These are phyloP conservation scores for Nothophoma quercina DNA, from an alignment of 2,329 filamentous ascomycete species.

Conservation along the genomic window DNA sequence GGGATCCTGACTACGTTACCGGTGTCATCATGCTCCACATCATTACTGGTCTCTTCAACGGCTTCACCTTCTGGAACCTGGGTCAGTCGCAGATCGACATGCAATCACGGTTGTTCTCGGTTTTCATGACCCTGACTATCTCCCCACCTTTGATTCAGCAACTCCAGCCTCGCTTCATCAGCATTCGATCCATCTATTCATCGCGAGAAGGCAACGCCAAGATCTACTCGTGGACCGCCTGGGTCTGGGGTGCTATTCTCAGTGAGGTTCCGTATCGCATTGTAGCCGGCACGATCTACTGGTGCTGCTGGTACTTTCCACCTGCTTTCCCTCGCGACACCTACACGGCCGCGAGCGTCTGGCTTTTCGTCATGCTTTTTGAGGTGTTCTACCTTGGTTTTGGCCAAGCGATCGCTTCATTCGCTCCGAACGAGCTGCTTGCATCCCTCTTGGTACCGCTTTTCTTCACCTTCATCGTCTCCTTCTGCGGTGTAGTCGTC, in stretches of 20 bases:
- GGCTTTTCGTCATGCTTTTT: constrained; percentile 71
- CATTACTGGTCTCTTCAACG: constrained; percentile 58
- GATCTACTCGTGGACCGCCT: constrained; percentile 80
- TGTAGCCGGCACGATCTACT: constrained; percentile 71
- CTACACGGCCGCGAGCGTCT: constrained; percentile 68
- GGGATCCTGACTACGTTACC: constrained; percentile 71
- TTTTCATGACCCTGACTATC: constrained; percentile 80
- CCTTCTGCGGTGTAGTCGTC: constrained; percentile 78
- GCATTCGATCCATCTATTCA: constrained; percentile 72
- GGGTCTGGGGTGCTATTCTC: constrained; percentile 69
- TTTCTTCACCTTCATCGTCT: constrained; percentile 73
- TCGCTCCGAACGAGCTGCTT: constrained; percentile 71
- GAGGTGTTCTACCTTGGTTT: constrained; percentile 72
- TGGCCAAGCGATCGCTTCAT: constrained; percentile 72
- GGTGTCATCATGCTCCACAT: constrained; percentile 60
- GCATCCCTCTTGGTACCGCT: constrained; percentile 72
- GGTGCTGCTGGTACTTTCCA: constrained; percentile 60
- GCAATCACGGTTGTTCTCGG: constrained; percentile 72
- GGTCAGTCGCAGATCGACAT: constrained; percentile 52
- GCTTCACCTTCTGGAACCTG: constrained; percentile 59
- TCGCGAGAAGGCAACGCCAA: constrained; percentile 78
- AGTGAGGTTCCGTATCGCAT: constrained; percentile 76
- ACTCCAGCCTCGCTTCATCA: constrained; percentile 75
- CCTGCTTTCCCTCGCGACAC: constrained; percentile 62
- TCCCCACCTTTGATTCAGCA: constrained; percentile 78